Evolutionary conservation across 306 rosid species (phyloP), one percentile per base, ranked within the genome.

Genomic region (Hippophae gyantsensis): DNA sequence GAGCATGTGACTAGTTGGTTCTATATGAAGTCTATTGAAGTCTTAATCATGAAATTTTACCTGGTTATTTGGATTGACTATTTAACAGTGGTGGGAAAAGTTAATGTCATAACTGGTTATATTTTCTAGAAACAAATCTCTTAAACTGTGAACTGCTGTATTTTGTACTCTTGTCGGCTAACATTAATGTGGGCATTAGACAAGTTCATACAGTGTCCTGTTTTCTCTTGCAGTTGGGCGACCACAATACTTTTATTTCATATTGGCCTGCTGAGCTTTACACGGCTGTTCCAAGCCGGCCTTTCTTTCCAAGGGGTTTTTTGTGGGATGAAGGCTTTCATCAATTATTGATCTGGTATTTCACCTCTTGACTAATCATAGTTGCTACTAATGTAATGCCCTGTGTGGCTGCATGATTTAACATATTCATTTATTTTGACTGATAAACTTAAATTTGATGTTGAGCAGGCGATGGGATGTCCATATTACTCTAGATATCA

Each of bases 241-340:
- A 46, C 75, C 82, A 59, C 60, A 74, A 80, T 60, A 64, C 69
- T 58, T 73, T 74, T 70, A 48, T 88, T 76, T 73, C 69, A 10
- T 92, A 92, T 66, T 92, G 99, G 99, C 93, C 96, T 32, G 90
- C 96, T 42, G 95, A 92, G 82, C 96, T 92, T 71, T 92, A 83
- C 76, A 78, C 99, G 26, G 93, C 96, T 62, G 96, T 88, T 67
- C 99, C 99, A 65, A 79, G 99, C 78, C 89, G 99, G 52, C 76
- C 99, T 25, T 74, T 83, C 76, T 92, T 88, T 72, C 99, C 99
- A 38, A 88, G 99, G 79, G 99, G 99, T 65, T 92, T 92, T 77
- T 74, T 92, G 78, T 92, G 99, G 96, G 96, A 88, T 69, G 99
- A 92, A 82, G 99, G 99, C 55, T 92, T 92, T 75, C 99, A 92